Conservation (phyloP, 2,329 filamentous ascomycete species). For the Seiridium unicorne region DNA sequence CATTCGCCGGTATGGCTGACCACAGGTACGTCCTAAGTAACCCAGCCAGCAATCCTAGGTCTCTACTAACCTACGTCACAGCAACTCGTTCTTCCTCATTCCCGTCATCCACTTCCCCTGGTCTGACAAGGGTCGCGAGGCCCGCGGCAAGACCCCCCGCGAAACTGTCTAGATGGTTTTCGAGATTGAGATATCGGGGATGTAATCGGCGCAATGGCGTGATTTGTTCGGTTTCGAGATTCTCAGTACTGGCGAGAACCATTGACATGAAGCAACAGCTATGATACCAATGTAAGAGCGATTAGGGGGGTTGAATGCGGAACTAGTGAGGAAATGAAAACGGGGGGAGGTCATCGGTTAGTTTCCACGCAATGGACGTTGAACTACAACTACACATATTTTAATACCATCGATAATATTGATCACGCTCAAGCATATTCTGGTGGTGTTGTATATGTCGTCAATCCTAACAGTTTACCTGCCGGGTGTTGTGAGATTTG, state of each 20-base stretch:
- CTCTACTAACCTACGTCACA: conserved; percentile 39
- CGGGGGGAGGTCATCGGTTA: no score
- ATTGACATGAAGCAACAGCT: not conserved
- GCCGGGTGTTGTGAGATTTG: no score
- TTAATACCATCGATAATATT: no score
- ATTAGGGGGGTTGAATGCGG: no score
- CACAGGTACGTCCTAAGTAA: conserved; percentile 47
- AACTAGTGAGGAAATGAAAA: no score
- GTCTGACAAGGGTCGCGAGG: conserved; percentile 73
- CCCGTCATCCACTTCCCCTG: conserved; percentile 95
- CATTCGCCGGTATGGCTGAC: conserved; percentile 78
- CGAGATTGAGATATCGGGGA: not conserved
- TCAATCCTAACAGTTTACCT: no score
- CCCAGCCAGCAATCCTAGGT: not conserved
- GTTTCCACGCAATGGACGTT: no score
- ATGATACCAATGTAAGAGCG: not conserved
- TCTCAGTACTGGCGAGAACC: not conserved
- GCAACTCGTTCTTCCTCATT: conserved; percentile 85
- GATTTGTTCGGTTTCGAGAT: not conserved
- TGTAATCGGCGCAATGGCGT: not conserved
- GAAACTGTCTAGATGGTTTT: conserved; percentile 24
- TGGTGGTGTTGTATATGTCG: no score
- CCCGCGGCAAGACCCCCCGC: conserved; percentile 51
- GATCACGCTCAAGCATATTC: no score
- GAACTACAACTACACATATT: no score